Conservation (phyloP, 2,329 filamentous ascomycete genomes). For the Penicillium corylophilum region DNA sequence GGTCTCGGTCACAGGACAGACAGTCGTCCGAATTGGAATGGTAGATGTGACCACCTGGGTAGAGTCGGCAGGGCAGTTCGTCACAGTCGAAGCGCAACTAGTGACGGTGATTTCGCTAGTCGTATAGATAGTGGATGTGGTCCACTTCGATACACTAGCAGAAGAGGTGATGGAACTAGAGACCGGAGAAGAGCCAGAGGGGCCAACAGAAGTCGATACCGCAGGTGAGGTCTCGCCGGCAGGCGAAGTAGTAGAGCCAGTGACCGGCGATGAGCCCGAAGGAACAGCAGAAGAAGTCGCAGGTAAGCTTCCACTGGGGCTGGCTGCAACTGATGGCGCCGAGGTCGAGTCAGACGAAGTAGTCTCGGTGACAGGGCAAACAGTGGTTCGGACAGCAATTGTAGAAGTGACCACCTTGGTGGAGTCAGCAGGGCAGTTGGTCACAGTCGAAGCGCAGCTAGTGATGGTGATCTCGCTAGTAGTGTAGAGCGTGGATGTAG, state of each 20-base stretch:
- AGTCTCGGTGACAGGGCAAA: too few relatives aligned
- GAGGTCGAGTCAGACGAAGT: not conserved
- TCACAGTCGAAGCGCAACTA: constrained; percentile 39
- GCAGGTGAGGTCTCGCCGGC: not conserved
- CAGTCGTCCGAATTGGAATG: constrained; percentile 58
- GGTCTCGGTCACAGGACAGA: constrained; percentile 52
- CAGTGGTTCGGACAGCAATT: too few relatives aligned
- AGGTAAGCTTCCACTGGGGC: not conserved
- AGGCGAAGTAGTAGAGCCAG: not conserved
- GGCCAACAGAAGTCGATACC: too few relatives aligned
- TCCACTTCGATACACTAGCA: constrained; percentile 23
- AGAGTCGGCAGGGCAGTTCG: constrained; percentile 54
- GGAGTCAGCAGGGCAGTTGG: too few relatives aligned
- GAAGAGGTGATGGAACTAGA: not conserved
- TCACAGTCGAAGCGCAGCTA: too few relatives aligned
- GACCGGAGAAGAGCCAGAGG: not conserved
- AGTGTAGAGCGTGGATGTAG: too few relatives aligned
- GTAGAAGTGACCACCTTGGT: too few relatives aligned
- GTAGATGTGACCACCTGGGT: constrained; percentile 55
- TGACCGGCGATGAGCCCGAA: not conserved
- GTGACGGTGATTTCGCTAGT: constrained; percentile 41
- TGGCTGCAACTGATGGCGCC: not conserved
- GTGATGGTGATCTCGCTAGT: too few relatives aligned
- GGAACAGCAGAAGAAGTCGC: not conserved
- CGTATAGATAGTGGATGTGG: constrained; percentile 40